Percentiles rank a stretch among this genome's conserved stretches.
phyloP scores from a whole-genome alignment of 257 asterid genomes.

The Solanum pinnatisectum region DNA sequence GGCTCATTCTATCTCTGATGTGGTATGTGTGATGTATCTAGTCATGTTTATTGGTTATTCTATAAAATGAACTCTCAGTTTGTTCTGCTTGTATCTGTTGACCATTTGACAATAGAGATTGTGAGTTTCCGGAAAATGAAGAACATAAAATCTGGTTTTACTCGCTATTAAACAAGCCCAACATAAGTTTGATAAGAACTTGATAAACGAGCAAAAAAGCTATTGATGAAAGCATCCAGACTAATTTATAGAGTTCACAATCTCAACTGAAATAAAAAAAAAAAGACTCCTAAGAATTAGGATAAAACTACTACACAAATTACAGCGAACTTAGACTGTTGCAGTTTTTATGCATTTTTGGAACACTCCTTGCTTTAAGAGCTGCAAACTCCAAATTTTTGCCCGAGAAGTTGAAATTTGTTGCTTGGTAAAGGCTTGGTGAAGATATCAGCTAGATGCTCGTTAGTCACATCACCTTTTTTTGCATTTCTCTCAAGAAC shows the following conservation, averaged over 20 bases:
- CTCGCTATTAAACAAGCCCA: not conserved
- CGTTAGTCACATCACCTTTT: not conserved
- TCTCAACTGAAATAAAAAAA: not conserved
- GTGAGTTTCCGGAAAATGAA: not conserved
- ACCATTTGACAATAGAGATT: not conserved
- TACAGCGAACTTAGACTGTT: not conserved
- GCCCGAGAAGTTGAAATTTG: not conserved
- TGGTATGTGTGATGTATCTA: slow-evolving; percentile 34
- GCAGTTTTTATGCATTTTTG: not conserved
- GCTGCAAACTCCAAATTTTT: not conserved
- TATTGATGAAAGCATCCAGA: not conserved
- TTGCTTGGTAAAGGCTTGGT: not conserved
- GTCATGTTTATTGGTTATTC: not conserved
- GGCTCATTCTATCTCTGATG: slow-evolving; percentile 90
- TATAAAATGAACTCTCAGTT: not conserved
- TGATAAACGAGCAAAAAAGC: not conserved
- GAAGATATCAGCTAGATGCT: not conserved
- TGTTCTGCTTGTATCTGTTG: not conserved
- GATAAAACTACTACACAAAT: not conserved
- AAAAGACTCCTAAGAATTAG: not conserved
- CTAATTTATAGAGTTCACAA: not conserved
- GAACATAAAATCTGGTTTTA: not conserved
- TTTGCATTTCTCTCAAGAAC: not conserved
- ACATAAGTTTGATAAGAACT: not conserved
- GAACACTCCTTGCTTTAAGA: not conserved